phyloP scores from a whole-genome alignment of 164 flowering plant species.

The Sextonia rubra region DNA sequence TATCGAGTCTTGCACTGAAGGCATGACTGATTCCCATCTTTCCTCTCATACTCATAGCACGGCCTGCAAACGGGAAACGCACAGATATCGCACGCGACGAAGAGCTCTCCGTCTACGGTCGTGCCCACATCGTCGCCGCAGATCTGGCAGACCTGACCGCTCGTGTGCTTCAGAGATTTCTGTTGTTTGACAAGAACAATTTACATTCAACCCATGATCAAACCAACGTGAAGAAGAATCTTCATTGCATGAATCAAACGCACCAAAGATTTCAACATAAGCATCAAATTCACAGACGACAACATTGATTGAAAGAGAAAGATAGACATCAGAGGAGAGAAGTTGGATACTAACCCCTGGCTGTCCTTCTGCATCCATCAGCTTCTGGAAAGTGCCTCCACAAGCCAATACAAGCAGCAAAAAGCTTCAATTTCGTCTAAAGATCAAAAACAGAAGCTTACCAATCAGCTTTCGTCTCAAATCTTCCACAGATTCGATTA shows the following conservation, averaged over 20 bases:
- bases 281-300: not conserved
- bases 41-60: slow-evolving; percentile 61
- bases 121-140: slow-evolving; percentile 48
- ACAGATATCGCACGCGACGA: slow-evolving; percentile 57
- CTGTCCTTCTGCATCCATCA: slow-evolving; percentile 23
- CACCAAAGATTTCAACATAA: not conserved
- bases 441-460: not conserved
- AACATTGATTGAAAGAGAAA: not conserved
- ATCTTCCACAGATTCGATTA: slow-evolving; percentile 1
- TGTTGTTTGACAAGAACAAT: slow-evolving; percentile 19
- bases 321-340: not conserved
- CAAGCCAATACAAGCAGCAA: not conserved
- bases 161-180: slow-evolving; percentile 30
- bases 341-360: slow-evolving; percentile 15
- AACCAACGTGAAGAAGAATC: not conserved
- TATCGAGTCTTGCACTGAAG: slow-evolving; percentile 63
- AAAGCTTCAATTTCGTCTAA: not conserved
- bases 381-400: slow-evolving; percentile 1
- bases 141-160: slow-evolving; percentile 52
- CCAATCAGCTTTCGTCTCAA: not conserved
- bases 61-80: slow-evolving; percentile 60
- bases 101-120: slow-evolving; percentile 38
- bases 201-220: not conserved
- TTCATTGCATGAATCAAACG: not conserved
- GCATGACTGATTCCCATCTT: slow-evolving; percentile 51